These are phyloP conservation scores for Macrolepiota albuminosa DNA, from an alignment of 768 basidiomycete genomes.

Conservation along the genomic window DNA sequence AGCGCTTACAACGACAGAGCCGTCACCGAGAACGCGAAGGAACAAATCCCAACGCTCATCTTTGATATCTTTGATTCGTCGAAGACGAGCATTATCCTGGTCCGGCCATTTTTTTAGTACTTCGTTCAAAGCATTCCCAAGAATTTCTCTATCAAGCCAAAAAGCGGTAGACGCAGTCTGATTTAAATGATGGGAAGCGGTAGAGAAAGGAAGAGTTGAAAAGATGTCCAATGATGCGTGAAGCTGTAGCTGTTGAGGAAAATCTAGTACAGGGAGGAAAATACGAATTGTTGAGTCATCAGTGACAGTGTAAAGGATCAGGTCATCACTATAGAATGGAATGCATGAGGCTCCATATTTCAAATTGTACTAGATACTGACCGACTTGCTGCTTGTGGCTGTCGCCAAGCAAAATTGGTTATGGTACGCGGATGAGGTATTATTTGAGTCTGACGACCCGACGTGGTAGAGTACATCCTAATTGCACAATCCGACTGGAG, in stretches of 20 bases:
- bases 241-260: conserved; percentile 78
- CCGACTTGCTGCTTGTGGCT: conserved; percentile 62
- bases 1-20: conserved; percentile 69
- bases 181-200: conserved; percentile 28
- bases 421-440: conserved; percentile 75
- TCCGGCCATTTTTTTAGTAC: conserved; percentile 31
- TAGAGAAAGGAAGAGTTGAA: conserved; percentile 47
- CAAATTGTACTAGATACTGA: conserved; percentile 15
- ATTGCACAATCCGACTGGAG: conserved; percentile 53
- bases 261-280: conserved; percentile 84
- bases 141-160: conserved; percentile 62
- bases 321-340: conserved; percentile 52
- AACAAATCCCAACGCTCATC: conserved; percentile 81
- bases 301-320: conserved; percentile 80
- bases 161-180: conserved; percentile 48
- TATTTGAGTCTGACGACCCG: conserved; percentile 60
- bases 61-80: conserved; percentile 55
- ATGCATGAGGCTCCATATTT: background rate
- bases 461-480: conserved; percentile 67
- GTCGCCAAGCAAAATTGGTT: conserved; percentile 67
- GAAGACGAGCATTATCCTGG: conserved; percentile 40
- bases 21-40: conserved; percentile 64
- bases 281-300: conserved; percentile 79
- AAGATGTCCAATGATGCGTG: conserved; percentile 73
- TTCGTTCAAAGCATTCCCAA: conserved; percentile 43